Evolutionary conservation across 169 alveolate species (phyloP).

Genomic region (Cystoisospora suis): DNA sequence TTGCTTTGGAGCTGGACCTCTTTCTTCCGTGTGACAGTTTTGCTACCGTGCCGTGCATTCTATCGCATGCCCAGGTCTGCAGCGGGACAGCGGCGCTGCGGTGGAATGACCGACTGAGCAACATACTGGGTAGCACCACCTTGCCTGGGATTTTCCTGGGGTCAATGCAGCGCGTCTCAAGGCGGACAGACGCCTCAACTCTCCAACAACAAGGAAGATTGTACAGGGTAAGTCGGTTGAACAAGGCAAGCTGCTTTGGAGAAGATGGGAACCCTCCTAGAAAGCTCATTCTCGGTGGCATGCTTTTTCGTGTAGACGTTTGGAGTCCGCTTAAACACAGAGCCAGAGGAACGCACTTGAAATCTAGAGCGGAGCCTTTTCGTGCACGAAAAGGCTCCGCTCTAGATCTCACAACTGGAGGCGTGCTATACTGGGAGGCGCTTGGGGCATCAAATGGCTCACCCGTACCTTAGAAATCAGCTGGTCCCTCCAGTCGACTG

Average conservation of each 20-base stretch:
- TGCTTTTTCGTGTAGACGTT: background rate
- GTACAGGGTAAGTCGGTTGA: background rate
- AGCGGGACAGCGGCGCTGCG: background rate
- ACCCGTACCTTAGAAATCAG: no score
- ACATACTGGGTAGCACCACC: background rate
- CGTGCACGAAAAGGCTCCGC: no score
- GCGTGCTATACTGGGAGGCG: no score
- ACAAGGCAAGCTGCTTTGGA: background rate
- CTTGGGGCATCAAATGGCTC: no score
- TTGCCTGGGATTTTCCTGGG: background rate
- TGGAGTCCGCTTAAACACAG: no score
- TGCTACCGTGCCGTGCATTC: no score
- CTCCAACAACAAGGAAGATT: conserved; percentile 18
- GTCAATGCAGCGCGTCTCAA: background rate
- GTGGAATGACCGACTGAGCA: conserved; percentile 35
- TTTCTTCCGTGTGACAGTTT: no score
- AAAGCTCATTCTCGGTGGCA: background rate
- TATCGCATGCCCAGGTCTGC: background rate
- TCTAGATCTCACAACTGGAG: no score
- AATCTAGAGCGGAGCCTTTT: no score
- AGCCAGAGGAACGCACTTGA: no score
- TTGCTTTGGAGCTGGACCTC: no score
- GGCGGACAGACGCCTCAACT: background rate
- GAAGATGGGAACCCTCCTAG: background rate
- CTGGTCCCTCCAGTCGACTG: no score